Base-by-base conservation (phyloP, 2,329 filamentous ascomycete genomes). In the Xylariomycetidae sp. region DNA sequence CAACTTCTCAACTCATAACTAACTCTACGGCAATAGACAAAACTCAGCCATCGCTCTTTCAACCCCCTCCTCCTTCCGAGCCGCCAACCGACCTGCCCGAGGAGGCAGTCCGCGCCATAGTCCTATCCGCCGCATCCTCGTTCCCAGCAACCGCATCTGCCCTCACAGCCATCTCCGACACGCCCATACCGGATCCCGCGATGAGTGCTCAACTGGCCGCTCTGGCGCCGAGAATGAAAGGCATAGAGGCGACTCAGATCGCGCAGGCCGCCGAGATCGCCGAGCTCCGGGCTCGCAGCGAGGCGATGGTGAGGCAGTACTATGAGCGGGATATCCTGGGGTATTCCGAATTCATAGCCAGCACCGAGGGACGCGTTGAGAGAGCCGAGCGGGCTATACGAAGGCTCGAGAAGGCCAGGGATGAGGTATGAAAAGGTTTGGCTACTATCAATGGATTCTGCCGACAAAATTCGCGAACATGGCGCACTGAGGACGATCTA, bases 261-360 rank as follows among this genome's bases (percentile, higher is more conserved):
- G 69, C 74, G 12, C 82, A 87, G 57, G 68, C 59, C 25, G 67
- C 69, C 30, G 77, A 82, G 56, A 74, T 85, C 41, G 74, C 72
- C 15, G 74, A 74, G 55, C 69, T 84, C 53, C 72, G 77, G 54
- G 72, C 62, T 41, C 72, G 70, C 44, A 89, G 74, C 62, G 85
- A 79, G 58, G 57, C 58, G 42, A 63, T 74, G 16, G 61, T 88
- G 38, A 72, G 81, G 44, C 61, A 67, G 22, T 94, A 87, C 82
- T 88, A 90, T 59, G 80, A 88, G 55, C 65, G 76, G 16, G 77
- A 79, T 4, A 69, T 92, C 27, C 64, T 94, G 30, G 72, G 73
- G 9, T 77, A 77, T 46, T 82, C 82, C 0, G 74, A 79, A 46
- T 73, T 74, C 37, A 81, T 88, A 64, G 82, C 82, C 15, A 77